phyloP scores from a whole-genome alignment of 805 yeast species.

The Maudiozyma bulderi region DNA sequence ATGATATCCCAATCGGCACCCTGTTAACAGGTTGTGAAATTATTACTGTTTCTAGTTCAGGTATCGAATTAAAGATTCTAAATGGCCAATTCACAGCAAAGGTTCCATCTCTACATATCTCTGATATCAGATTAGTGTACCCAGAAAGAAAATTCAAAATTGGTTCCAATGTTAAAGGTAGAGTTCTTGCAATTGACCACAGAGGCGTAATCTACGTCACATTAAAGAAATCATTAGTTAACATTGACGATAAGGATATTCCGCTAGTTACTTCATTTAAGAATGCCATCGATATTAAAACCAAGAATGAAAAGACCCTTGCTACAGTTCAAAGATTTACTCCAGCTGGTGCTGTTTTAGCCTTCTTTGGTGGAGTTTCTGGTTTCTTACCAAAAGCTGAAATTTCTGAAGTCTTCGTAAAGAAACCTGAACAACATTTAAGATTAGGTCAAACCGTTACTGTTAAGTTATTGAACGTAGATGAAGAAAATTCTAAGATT shows the following conservation, averaged over 20 bases:
- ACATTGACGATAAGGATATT: conserved; percentile 30
- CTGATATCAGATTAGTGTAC: conserved; percentile 73
- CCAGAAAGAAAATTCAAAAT: conserved; percentile 90
- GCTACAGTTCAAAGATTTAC: conserved; percentile 69
- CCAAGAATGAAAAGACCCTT: conserved; percentile 39
- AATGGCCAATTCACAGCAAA: conserved; percentile 57
- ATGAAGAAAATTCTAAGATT: conserved; percentile 43
- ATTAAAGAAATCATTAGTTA: conserved; percentile 74
- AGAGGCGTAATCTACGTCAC: conserved; percentile 52
- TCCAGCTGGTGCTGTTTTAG: conserved; percentile 70
- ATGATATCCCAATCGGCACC: conserved; percentile 73
- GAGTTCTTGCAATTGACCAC: conserved; percentile 46
- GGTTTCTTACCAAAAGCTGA: conserved; percentile 84
- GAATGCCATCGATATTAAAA: conserved; percentile 38
- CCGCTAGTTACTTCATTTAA: conserved; percentile 36
- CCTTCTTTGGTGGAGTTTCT: conserved; percentile 68
- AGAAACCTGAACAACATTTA: conserved; percentile 66
- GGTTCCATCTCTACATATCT: conserved; percentile 67
- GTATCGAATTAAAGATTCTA: conserved; percentile 57
- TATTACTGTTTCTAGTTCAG: conserved; percentile 45
- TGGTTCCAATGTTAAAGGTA: conserved; percentile 70
- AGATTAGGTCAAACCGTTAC: conserved; percentile 75
- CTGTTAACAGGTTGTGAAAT: conserved; percentile 49
- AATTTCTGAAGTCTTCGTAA: conserved; percentile 80
- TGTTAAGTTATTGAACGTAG: conserved; percentile 55